phyloP scores from a whole-genome alignment of 257 asterid species.

The Ophiorrhiza pumila region DNA sequence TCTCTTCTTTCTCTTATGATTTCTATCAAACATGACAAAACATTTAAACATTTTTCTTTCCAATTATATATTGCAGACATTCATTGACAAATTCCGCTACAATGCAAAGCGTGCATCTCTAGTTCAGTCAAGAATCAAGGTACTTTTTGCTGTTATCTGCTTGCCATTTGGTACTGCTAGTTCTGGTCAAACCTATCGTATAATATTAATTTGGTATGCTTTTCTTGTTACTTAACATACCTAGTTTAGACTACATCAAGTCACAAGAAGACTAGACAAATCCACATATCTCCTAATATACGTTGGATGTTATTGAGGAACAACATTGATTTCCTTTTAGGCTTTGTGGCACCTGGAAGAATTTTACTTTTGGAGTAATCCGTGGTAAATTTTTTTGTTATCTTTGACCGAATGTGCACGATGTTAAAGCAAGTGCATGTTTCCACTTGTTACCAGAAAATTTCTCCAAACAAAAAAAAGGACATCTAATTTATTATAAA shows the following conservation, averaged over 20 bases:
- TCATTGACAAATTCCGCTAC: slow-evolving; percentile 94
- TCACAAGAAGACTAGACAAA: not conserved
- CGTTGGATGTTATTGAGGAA: not conserved
- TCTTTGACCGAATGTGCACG: not conserved
- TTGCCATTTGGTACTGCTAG: slow-evolving; percentile 4
- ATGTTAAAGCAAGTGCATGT: not conserved
- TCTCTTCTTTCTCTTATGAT: slow-evolving; percentile 14
- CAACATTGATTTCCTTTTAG: not conserved
- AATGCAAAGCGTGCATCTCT: slow-evolving; percentile 99
- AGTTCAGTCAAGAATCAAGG: slow-evolving; percentile 99
- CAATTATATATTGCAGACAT: slow-evolving; percentile 51
- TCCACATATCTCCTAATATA: not conserved
- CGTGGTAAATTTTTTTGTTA: not conserved
- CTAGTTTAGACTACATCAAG: not conserved
- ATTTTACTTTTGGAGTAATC: not conserved
- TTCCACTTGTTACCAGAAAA: not conserved
- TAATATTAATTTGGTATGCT: too few species aligned
- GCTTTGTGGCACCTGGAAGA: not conserved
- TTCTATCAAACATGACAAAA: slow-evolving; percentile 6
- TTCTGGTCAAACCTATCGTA: slow-evolving; percentile 13
- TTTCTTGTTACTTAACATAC: not conserved
- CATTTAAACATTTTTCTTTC: slow-evolving; percentile 15
- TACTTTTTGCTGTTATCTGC: slow-evolving; percentile 24
- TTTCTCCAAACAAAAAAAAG: not conserved
- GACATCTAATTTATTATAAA: not conserved